These are phyloP conservation scores for Brassica incana DNA, from an alignment of 345 rosid species.

Conservation along the genomic window DNA sequence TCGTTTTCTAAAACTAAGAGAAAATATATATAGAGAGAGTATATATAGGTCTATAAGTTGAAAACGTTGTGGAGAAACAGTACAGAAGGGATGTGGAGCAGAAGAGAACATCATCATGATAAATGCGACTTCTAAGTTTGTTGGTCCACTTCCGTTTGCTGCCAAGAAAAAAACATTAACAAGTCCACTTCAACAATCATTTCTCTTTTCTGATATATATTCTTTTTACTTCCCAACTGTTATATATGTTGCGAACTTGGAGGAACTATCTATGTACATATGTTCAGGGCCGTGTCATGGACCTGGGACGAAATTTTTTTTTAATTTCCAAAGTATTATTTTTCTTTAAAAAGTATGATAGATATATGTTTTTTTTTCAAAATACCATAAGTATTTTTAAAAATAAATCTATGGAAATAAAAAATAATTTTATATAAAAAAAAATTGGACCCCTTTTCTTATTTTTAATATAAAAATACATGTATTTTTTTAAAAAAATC, in stretches of 20 bases:
- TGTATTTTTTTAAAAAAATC: too few relatives aligned
- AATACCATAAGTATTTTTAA: too few relatives aligned
- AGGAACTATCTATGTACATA: too few relatives aligned
- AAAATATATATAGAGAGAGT: not conserved
- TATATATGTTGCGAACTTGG: not conserved
- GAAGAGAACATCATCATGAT: constrained; percentile 26
- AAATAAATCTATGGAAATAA: too few relatives aligned
- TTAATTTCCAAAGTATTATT: too few relatives aligned
- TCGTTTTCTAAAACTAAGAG: not conserved
- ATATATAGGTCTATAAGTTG: not conserved
- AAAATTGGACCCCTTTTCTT: too few relatives aligned
- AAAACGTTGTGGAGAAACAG: constrained; percentile 25
- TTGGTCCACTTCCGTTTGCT: constrained; percentile 20
- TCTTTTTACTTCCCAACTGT: not conserved
- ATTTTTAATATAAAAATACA: too few relatives aligned
- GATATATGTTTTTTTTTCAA: too few relatives aligned
- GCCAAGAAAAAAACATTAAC: not conserved
- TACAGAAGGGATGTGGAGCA: constrained; percentile 7
- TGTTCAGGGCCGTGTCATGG: too few relatives aligned
- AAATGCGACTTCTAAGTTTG: constrained; percentile 28
- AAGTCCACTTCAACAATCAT: constrained; percentile 20
- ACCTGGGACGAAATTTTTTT: too few relatives aligned
- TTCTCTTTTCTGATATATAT: not conserved
- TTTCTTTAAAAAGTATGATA: too few relatives aligned
- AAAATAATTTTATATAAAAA: too few relatives aligned